Percentiles rank a stretch among this genome's conserved stretches.
These are phyloP conservation scores for Boehmeria nivea DNA, from an alignment of 306 rosid genomes.

Conservation along the genomic window DNA sequence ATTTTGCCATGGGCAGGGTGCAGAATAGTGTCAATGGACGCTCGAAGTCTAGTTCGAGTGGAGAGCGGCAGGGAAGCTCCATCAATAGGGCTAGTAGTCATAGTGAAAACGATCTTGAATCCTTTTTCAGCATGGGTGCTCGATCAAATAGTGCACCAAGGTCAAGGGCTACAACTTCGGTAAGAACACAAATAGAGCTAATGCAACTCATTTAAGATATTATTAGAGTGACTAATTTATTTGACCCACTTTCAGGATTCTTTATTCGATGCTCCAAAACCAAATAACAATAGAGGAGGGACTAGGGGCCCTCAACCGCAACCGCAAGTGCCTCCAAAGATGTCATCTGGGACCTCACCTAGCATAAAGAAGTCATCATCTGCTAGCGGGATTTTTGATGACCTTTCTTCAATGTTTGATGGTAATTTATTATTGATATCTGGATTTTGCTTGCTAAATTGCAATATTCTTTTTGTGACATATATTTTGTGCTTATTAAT, in stretches of 20 bases:
- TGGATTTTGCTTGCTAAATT: slow-evolving; percentile 13
- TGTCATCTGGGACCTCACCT: slow-evolving; percentile 41
- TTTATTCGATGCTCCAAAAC: slow-evolving; percentile 34
- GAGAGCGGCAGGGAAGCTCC: slow-evolving; percentile 22
- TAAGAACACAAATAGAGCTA: slow-evolving; percentile 25
- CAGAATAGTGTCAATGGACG: slow-evolving; percentile 34
- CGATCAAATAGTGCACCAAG: slow-evolving; percentile 80
- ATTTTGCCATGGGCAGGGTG: slow-evolving; percentile 57
- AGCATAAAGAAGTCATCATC: slow-evolving; percentile 54
- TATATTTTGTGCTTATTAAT: no score
- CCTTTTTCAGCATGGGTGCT: slow-evolving; percentile 46
- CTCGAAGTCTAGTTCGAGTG: slow-evolving; percentile 24
- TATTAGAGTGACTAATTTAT: slow-evolving; percentile 19
- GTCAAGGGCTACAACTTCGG: slow-evolving; percentile 60
- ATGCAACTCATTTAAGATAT: slow-evolving; percentile 15
- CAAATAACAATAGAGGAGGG: slow-evolving; percentile 28
- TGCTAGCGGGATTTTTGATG: slow-evolving; percentile 40
- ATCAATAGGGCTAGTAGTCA: slow-evolving; percentile 31
- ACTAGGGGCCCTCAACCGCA: slow-evolving; percentile 24
- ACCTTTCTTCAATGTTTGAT: slow-evolving; percentile 60
- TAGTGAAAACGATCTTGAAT: slow-evolving; percentile 60
- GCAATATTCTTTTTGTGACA: not conserved
- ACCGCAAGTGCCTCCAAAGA: slow-evolving; percentile 40
- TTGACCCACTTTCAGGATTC: slow-evolving; percentile 51
- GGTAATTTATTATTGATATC: slow-evolving; percentile 45